These are phyloP conservation scores for Boletus subcaerulescens DNA, from an alignment of 768 basidiomycete genomes.

Conservation along the genomic window DNA sequence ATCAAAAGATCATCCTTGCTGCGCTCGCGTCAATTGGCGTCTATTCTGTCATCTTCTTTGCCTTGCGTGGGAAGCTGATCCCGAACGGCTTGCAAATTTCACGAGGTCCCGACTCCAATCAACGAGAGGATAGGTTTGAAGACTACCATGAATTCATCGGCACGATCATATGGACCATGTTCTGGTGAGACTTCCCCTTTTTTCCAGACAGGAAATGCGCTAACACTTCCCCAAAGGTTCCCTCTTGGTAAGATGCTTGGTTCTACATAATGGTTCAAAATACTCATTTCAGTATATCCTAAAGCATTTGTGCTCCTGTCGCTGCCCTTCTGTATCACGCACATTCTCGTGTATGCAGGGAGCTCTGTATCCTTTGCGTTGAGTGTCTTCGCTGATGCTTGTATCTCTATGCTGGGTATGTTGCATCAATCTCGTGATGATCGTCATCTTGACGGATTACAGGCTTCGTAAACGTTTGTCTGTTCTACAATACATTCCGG, in stretches of 20 bases:
- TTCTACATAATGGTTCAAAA: not conserved
- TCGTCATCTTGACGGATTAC: constrained; percentile 2
- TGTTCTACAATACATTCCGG: constrained; percentile 69
- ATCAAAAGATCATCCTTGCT: constrained; percentile 53
- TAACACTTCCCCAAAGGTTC: constrained; percentile 41
- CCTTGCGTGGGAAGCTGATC: constrained; percentile 54
- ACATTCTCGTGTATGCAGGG: constrained; percentile 48
- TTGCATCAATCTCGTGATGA: not conserved
- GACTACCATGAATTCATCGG: constrained; percentile 61
- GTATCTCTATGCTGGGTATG: constrained; percentile 56
- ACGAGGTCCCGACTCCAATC: constrained; percentile 46
- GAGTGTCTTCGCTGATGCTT: constrained; percentile 49
- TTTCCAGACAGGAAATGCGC: constrained; percentile 2
- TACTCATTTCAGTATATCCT: constrained; percentile 6
- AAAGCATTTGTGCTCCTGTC: constrained; percentile 59
- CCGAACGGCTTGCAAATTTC: constrained; percentile 51
- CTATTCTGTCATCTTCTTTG: constrained; percentile 61
- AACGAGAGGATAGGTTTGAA: constrained; percentile 40
- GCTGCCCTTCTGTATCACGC: constrained; percentile 55
- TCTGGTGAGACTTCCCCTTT: constrained; percentile 49
- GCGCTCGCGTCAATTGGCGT: constrained; percentile 53
- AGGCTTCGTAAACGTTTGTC: constrained; percentile 64
- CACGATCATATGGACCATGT: constrained; percentile 62
- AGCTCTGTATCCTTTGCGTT: constrained; percentile 43
- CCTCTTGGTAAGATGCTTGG: constrained; percentile 46